phyloP scores from a whole-genome alignment of 139 green algal genomes.

The Chlamydomonas sphaeroides region DNA sequence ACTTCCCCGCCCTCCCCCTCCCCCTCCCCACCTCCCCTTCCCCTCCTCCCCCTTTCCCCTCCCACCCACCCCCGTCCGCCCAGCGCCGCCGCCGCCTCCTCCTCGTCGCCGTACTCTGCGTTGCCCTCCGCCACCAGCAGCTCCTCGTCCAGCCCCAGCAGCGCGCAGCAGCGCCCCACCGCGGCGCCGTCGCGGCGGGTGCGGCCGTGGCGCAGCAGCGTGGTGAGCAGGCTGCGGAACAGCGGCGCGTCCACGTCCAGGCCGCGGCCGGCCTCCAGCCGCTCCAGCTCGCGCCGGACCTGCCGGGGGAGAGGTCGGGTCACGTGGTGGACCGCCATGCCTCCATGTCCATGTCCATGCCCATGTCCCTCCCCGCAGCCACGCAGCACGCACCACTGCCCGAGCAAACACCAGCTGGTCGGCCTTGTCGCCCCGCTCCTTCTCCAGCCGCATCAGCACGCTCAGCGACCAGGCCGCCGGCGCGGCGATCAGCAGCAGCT shows the following conservation, averaged over 20 bases:
- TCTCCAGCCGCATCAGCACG: conserved; percentile 30
- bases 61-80: background rate
- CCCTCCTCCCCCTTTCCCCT: background rate
- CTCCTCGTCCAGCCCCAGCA: conserved; percentile 20
- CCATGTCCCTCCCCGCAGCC: background rate
- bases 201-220: background rate
- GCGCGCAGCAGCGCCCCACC: background rate
- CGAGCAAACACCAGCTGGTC: conserved; percentile 3
- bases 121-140: background rate
- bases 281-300: background rate
- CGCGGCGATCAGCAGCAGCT: background rate
- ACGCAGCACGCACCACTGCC: conserved; percentile 3
- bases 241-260: background rate
- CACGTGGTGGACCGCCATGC: background rate
- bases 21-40: too few relatives aligned
- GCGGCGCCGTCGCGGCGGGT: background rate
- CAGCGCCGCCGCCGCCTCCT: background rate
- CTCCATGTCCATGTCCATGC: background rate
- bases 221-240: background rate
- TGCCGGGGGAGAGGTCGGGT: background rate
- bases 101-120: background rate
- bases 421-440: background rate
- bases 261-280: background rate
- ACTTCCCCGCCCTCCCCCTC: too few relatives aligned
- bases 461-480: background rate